Conservation (phyloP, 768 basidiomycete species). For the Boletus vinaceobasis region DNA sequence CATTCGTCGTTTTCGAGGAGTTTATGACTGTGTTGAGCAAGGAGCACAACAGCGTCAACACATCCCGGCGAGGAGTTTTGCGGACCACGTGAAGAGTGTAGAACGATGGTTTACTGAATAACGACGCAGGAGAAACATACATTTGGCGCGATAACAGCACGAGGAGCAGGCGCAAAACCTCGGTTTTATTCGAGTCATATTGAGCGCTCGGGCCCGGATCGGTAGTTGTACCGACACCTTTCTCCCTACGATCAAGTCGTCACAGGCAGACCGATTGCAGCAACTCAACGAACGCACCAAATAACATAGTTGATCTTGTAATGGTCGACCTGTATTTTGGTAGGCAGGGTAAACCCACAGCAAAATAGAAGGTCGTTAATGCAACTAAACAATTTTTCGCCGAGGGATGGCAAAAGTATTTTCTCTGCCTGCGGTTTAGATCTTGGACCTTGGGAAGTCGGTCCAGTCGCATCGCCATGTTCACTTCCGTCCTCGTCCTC, state of each 20-base stretch:
- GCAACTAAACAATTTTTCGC: constrained; percentile 74
- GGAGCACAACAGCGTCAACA: constrained; percentile 92
- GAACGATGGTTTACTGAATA: constrained; percentile 70
- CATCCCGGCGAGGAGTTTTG: constrained; percentile 69
- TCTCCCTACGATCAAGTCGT: constrained; percentile 62
- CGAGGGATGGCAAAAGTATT: constrained; percentile 66
- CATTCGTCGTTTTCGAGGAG: constrained; percentile 48
- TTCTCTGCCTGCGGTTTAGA: constrained; percentile 38
- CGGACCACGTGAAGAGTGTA: constrained; percentile 80
- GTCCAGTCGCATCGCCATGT: constrained; percentile 31
- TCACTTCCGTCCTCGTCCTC: constrained; percentile 56
- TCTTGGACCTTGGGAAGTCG: constrained; percentile 11
- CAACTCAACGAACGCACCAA: constrained; percentile 52
- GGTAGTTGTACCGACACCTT: constrained; percentile 85
- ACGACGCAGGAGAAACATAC: constrained; percentile 66
- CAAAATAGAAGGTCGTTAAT: constrained; percentile 88
- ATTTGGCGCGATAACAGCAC: constrained; percentile 89
- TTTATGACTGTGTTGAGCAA: constrained; percentile 88
- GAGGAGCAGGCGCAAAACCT: constrained; percentile 85
- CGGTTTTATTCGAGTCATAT: constrained; percentile 78
- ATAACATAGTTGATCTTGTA: constrained; percentile 86
- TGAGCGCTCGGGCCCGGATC: constrained; percentile 61
- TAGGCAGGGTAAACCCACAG: constrained; percentile 89
- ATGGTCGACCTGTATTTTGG: constrained; percentile 69
- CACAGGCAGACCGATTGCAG: constrained; percentile 2